Percentiles rank a stretch among this genome's conserved stretches.
Evolutionary conservation across 2,329 filamentous ascomycete genomes (phyloP).

Genomic region (Delphinella strobiligena): DNA sequence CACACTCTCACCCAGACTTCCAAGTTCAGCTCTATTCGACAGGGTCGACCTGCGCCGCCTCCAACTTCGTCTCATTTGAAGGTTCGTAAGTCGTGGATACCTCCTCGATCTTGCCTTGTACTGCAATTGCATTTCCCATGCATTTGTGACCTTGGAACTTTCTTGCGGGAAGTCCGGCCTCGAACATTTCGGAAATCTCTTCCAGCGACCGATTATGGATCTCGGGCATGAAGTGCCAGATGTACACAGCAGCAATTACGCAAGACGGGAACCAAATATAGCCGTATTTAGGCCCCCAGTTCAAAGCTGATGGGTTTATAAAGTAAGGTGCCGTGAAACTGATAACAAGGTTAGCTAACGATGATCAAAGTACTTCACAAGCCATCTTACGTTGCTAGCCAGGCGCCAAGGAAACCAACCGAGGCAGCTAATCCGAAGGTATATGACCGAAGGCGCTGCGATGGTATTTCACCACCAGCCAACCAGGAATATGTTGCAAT

Average conservation of each 20-base stretch:
- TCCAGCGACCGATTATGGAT: conserved; percentile 41
- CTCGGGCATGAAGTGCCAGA: conserved; percentile 42
- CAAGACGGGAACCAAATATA: conserved; percentile 42
- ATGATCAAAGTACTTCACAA: neutral
- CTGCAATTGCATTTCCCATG: conserved; percentile 12
- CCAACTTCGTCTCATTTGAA: no score
- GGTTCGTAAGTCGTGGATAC: no score
- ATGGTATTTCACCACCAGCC: conserved; percentile 44
- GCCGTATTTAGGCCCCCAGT: conserved; percentile 47
- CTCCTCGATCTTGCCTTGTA: no score
- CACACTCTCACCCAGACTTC: no score
- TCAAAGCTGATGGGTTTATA: conserved; percentile 41
- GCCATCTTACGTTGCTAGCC: conserved; percentile 38
- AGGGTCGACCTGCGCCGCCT: no score
- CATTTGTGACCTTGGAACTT: conserved; percentile 31
- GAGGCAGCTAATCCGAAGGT: conserved; percentile 44
- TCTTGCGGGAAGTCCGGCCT: conserved; percentile 28
- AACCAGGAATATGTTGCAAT: conserved; percentile 47
- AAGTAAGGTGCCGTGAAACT: conserved; percentile 47
- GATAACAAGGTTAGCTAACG: neutral
- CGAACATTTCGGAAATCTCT: conserved; percentile 44
- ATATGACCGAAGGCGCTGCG: conserved; percentile 43
- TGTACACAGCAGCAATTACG: conserved; percentile 17
- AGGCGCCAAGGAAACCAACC: conserved; percentile 43
- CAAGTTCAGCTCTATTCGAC: no score